Evolutionary conservation across 306 rosid species (phyloP), one percentile per base, ranked within the genome.

Genomic region (Oxytropis ochrocephala): DNA sequence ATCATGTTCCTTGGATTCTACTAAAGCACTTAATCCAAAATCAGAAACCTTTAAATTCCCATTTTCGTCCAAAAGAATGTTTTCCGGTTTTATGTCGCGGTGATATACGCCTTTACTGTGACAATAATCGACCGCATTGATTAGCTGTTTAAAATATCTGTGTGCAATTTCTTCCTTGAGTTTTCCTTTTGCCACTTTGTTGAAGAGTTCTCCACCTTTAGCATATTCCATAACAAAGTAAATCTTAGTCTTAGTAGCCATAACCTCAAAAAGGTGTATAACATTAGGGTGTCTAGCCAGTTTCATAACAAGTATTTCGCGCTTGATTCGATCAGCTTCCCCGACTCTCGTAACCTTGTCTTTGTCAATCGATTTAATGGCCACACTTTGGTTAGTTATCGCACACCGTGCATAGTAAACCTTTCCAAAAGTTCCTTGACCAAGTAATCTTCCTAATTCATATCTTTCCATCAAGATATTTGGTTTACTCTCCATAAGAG

Each of bases 31-130:
- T 62, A 92, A 83, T 58, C 98, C 98, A 19, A 92, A 92, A 83
- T 92, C 98, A 14, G 98, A 88, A 3, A 90, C 88, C 85, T 92
- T 92, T 9, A 92, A 73, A 66, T 86, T 83, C 64, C 84, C 89
- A 65, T 83, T 82, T 63, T 90, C 96, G 77, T 92, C 98, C 58
- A 92, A 80, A 53, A 92, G 83, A 62, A 92, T 67, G 75, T 92
- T 92, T 80, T 92, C 98, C 0, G 96, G 98, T 81, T 92, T 92
- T 69, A 92, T 85, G 80, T 92, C 96, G 35, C 95, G 79, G 83
- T 90, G 98, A 77, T 86, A 92, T 14, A 92, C 98, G 1, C 96
- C 96, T 80, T 96, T 69, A 72, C 91, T 88, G 76, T 92, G 96
- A 76, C 98, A 92, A 79, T 53, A 92, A 70, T 92, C 98, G 8